Percentiles rank a stretch among this genome's conserved stretches.
Evolutionary conservation across 2,329 filamentous ascomycete species (phyloP).

Genomic region (Cladorrhinum sp.): DNA sequence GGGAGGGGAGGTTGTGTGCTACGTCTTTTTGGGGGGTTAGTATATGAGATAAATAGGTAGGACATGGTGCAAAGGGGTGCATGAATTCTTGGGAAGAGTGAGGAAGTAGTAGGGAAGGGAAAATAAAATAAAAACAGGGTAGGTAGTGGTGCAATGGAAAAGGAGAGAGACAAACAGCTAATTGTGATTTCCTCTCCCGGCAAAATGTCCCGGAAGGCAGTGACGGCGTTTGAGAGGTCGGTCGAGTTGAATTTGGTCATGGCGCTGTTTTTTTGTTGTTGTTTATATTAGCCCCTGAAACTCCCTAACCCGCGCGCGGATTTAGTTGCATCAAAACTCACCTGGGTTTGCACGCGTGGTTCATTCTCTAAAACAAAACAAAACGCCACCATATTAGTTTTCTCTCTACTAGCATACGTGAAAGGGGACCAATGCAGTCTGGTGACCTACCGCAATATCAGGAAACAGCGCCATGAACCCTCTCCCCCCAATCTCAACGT

Average conservation of each 20-base stretch:
- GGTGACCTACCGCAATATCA: slow-evolving; percentile 34
- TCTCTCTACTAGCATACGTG: too few species aligned
- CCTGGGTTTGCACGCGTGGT: slow-evolving; percentile 39
- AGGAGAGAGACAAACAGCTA: slow-evolving; percentile 29
- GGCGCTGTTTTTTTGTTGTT: slow-evolving; percentile 21
- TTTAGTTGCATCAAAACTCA: slow-evolving; percentile 20
- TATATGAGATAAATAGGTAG: neutral
- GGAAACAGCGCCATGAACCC: slow-evolving; percentile 34
- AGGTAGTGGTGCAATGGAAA: too few species aligned
- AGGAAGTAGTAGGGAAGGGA: neutral
- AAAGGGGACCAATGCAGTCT: too few species aligned
- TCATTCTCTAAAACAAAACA: slow-evolving; percentile 31
- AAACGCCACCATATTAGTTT: neutral
- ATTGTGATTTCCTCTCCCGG: slow-evolving; percentile 32
- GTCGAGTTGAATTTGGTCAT: slow-evolving; percentile 24
- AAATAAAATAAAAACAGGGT: too few species aligned
- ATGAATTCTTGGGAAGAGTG: neutral
- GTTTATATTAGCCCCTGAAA: neutral
- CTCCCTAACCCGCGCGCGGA: neutral
- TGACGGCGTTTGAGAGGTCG: slow-evolving; percentile 25
- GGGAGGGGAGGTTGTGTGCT: slow-evolving; percentile 22
- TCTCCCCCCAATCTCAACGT: slow-evolving; percentile 25
- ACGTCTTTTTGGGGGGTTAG: slow-evolving; percentile 14
- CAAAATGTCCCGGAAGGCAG: slow-evolving; percentile 28
- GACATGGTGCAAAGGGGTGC: too few species aligned